phyloP scores from a whole-genome alignment of 768 basidiomycete species.

The Rhizopogon sp. region DNA sequence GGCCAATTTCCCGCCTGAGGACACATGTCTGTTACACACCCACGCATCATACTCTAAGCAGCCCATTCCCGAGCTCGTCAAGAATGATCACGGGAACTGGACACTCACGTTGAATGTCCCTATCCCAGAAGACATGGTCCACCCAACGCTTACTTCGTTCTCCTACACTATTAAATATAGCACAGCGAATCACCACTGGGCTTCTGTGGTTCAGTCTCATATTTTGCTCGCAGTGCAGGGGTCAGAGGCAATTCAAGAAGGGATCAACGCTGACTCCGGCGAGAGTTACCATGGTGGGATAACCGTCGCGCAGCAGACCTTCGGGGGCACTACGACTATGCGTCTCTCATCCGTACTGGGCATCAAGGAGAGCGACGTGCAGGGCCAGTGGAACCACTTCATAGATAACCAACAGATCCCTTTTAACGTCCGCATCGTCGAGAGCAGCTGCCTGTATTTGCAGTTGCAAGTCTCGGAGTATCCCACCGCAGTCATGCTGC shows the following conservation, averaged over 20 bases:
- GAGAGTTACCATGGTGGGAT: neutral
- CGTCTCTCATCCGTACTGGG: neutral
- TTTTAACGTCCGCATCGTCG: neutral
- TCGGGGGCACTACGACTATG: neutral
- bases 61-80: neutral
- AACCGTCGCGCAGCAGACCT: neutral
- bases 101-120: neutral
- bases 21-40: neutral
- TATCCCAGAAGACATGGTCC: neutral
- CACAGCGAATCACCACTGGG: neutral
- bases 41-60: neutral
- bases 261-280: neutral
- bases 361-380: neutral
- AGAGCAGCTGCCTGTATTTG: too few relatives aligned
- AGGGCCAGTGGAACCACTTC: neutral
- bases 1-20: neutral
- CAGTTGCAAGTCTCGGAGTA: neutral
- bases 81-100: neutral
- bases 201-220: neutral
- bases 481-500: neutral
- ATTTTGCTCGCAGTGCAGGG: neutral
- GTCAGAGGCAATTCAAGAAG: neutral
- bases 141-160: neutral
- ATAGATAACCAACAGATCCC: neutral
- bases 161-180: neutral